Conservation (phyloP, 495 filamentous ascomycete species). For the Rhypophila decipiens region DNA sequence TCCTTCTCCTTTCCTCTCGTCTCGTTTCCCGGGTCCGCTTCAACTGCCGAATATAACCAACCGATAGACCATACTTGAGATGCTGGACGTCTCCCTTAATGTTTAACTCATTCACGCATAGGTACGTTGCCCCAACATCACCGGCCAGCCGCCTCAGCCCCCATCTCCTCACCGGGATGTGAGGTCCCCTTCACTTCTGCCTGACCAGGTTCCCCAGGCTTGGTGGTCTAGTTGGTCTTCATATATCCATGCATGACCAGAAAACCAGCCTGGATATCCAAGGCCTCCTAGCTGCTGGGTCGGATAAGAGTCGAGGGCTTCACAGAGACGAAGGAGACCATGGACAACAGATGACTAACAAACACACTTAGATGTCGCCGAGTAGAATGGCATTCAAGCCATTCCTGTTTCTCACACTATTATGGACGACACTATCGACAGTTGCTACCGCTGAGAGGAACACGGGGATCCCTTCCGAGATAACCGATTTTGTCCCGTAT, state of each 20-base stretch:
- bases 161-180: background rate
- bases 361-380: slow-evolving; percentile 36
- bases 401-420: slow-evolving; percentile 25
- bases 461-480: slow-evolving; percentile 33
- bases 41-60: slow-evolving; percentile 12
- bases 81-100: slow-evolving; percentile 35
- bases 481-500: slow-evolving; percentile 48
- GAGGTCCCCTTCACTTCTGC: background rate
- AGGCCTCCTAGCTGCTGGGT: no score
- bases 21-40: slow-evolving; percentile 8
- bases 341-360: background rate
- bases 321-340: no score
- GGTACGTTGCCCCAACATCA: slow-evolving; percentile 20
- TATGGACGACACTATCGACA: slow-evolving; percentile 28
- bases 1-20: slow-evolving; percentile 5
- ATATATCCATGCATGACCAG: no score
- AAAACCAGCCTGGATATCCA: no score
- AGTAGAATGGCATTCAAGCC: slow-evolving; percentile 40
- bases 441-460: slow-evolving; percentile 15
- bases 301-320: no score
- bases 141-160: slow-evolving; percentile 8
- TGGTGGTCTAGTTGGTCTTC: no score
- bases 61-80: slow-evolving; percentile 20
- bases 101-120: slow-evolving; percentile 25
- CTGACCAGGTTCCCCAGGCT: background rate